Base-by-base conservation (phyloP, 106 monocot species). In the Dendrobium officinale region DNA sequence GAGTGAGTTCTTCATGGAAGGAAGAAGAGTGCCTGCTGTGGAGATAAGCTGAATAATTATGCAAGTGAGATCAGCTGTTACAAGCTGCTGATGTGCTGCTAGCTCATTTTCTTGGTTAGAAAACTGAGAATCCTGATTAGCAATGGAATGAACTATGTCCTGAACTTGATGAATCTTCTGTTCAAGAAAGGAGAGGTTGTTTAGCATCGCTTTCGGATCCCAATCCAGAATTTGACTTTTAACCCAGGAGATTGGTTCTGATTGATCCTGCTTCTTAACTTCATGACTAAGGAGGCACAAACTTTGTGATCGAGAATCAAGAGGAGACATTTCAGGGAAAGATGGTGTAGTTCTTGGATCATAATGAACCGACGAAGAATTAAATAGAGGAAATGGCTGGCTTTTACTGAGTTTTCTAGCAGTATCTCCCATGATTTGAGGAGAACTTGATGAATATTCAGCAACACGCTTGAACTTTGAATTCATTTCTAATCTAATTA, bases 141-240 rank as follows among this genome's bases (percentile, higher is more conserved):
- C 86, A 72, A 92, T 82, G 15, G 91, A 87, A 24, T 81, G 87
- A 49, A 95, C 88, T 5, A 95, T 80, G 37, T 86, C 90, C 58
- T 94, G 89, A 77, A 94, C 89, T 75, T 94, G 84, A 73, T 94
- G 94, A 40, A 98, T 89, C 85, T 92, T 95, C 77, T 98, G 97
- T 84, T 98, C 97, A 64, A 98, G 89, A 58, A 98, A 87, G 47
- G 97, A 84, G 73, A 94, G 92, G 79, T 84, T 92, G 56, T 64
- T 87, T 48, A 98, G 81, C 79, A 98, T 89, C 22, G 76, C 79
- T 54, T 79, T 85, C 8, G 92, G 94, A 73, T 98, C 91, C 92
- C 94, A 95, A 82, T 85, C 83, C 31, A 77, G 55, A 48, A 61
- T 11, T 37, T 79, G 43, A 41, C 33, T 86, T 26, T 80, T 80